Percentiles rank a stretch among this genome's conserved stretches.
Evolutionary conservation across 2,329 filamentous ascomycete species (phyloP).

Genomic region (Talaromyces sp.): DNA sequence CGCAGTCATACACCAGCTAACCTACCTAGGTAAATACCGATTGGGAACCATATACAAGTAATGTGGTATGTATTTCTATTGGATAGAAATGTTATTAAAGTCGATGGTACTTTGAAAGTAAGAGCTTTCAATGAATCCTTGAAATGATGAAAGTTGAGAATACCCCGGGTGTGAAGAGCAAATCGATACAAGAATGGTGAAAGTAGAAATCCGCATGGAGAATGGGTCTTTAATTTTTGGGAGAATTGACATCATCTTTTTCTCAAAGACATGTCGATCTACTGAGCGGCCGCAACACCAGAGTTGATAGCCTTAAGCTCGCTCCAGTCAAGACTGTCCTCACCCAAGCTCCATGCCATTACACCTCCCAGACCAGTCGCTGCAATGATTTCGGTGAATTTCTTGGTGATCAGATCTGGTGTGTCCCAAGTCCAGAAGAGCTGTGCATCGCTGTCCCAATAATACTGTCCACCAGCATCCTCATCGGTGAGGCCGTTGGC

Average conservation of each 20-base stretch:
- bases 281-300: conserved; percentile 23
- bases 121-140: neutral
- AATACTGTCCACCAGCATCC: conserved; percentile 62
- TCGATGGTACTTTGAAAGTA: neutral
- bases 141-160: neutral
- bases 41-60: neutral
- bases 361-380: conserved; percentile 62
- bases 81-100: neutral
- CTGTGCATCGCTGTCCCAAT: conserved; percentile 58
- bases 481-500: conserved; percentile 56
- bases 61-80: neutral
- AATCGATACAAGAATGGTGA: neutral
- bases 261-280: neutral
- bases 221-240: neutral
- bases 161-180: neutral
- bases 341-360: conserved; percentile 72
- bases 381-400: conserved; percentile 60
- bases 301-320: conserved; percentile 46
- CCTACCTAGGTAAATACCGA: neutral
- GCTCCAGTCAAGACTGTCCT: conserved; percentile 53
- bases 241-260: no score
- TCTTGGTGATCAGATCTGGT: conserved; percentile 56
- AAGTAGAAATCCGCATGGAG: neutral
- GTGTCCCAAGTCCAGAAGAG: conserved; percentile 76
- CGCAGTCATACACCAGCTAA: no score